Evolutionary conservation across 2,329 filamentous ascomycete genomes (phyloP).

Genomic region (Trichophyton verrucosum): DNA sequence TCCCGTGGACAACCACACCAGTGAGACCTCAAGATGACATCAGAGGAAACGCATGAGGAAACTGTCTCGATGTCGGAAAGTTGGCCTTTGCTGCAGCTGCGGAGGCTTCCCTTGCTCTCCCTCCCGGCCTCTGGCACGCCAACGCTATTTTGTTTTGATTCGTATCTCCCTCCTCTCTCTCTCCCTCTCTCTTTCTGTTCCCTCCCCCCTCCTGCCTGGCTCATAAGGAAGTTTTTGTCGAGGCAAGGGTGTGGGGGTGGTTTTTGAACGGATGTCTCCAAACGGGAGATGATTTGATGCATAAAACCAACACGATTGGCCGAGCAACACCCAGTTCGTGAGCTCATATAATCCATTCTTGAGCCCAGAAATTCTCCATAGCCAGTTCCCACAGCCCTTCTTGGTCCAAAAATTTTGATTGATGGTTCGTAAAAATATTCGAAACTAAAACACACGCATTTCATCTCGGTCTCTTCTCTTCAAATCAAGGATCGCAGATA

Average conservation of each 20-base stretch:
- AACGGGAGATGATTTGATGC: not conserved
- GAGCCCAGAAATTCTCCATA: no score
- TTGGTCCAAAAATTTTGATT: not conserved
- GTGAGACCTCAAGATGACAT: constrained; percentile 3
- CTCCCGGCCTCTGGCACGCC: no score
- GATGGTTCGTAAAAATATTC: not conserved
- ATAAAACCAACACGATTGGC: not conserved
- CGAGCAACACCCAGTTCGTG: no score
- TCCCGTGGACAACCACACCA: constrained; percentile 5
- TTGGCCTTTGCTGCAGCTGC: not conserved
- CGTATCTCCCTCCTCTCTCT: not conserved
- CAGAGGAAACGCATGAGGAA: not conserved
- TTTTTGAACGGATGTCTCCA: not conserved
- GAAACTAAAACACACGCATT: not conserved
- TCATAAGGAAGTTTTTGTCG: not conserved
- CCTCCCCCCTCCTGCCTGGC: not conserved
- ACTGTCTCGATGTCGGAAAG: not conserved
- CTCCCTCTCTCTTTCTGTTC: not conserved
- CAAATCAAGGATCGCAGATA: constrained; percentile 1
- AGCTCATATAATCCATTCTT: no score
- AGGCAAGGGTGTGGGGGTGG: not conserved
- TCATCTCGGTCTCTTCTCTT: not conserved
- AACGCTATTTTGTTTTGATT: not conserved
- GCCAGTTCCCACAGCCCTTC: no score
- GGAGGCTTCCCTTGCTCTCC: no score